Evolutionary conservation across 202 grass and related monocot genomes (phyloP).

Genomic region (Saccharum hybrid): DNA sequence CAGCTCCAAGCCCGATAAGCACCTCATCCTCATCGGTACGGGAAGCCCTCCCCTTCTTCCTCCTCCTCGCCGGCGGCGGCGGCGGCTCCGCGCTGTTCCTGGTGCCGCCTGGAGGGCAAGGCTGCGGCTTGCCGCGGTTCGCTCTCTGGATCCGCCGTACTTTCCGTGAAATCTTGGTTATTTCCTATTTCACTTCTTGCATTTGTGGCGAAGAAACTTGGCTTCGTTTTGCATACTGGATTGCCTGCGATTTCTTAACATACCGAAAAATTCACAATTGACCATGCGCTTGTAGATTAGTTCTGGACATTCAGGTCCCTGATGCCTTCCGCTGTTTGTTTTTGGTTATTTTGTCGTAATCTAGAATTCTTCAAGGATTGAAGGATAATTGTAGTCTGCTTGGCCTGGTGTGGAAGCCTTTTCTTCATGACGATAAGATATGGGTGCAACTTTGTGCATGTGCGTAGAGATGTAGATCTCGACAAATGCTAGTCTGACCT

Average conservation of each 20-base stretch:
- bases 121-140: no score
- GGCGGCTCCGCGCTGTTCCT: no score
- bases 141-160: conserved; percentile 32
- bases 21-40: no score
- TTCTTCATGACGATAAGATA: background rate
- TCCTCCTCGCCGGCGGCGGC: no score
- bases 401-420: conserved; percentile 6
- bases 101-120: no score
- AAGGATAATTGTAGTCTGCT: background rate
- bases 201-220: background rate
- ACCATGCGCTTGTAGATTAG: background rate
- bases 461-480: background rate
- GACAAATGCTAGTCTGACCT: background rate
- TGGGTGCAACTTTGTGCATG: background rate
- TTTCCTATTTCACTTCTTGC: background rate
- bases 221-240: background rate
- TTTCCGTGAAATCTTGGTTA: background rate
- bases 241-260: background rate
- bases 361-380: background rate
- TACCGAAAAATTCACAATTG: background rate
- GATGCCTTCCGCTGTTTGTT: background rate
- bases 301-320: background rate
- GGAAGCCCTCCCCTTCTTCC: no score
- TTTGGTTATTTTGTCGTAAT: background rate
- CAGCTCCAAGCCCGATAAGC: no score